Conservation (phyloP, 2,329 filamentous ascomycete genomes). For the Zalaria obscura region DNA sequence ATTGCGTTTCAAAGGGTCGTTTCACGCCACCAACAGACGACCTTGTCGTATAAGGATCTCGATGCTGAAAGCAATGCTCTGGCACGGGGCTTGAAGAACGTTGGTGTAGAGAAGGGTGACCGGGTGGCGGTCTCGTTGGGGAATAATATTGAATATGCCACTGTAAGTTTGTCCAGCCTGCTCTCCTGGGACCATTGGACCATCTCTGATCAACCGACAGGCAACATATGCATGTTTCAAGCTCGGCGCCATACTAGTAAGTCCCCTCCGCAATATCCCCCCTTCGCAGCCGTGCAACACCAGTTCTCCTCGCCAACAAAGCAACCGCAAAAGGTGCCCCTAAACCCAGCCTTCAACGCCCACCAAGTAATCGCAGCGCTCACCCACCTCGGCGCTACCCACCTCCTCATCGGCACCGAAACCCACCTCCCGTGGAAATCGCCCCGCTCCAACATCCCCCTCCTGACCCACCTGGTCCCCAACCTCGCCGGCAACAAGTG, state of each 20-base stretch:
- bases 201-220: conserved; percentile 8
- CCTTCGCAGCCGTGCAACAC: too few species aligned
- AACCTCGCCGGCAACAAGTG: conserved; percentile 30
- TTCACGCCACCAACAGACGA: conserved; percentile 45
- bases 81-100: conserved; percentile 49
- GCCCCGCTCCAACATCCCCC: conserved; percentile 43
- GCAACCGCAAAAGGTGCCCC: conserved; percentile 44
- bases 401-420: conserved; percentile 75
- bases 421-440: conserved; percentile 61
- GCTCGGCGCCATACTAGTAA: conserved; percentile 72
- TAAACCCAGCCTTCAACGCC: conserved; percentile 81
- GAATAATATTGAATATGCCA: conserved; percentile 72
- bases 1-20: conserved; percentile 32
- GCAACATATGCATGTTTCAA: conserved; percentile 81
- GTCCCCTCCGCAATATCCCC: conserved; percentile 4
- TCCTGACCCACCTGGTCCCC: conserved; percentile 40
- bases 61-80: conserved; percentile 64
- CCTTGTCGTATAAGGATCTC: conserved; percentile 60
- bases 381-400: conserved; percentile 54
- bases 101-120: conserved; percentile 69
- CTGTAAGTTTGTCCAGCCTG: conserved; percentile 28
- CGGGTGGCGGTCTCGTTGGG: conserved; percentile 76
- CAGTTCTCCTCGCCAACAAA: too few species aligned
- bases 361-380: conserved; percentile 67
- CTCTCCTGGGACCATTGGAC: neutral